A percentile compares a stretch with the other conserved stretches of the same genome.
Evolutionary conservation across 345 rosid species (phyloP).

Genomic region (Syzygium aromaticum): DNA sequence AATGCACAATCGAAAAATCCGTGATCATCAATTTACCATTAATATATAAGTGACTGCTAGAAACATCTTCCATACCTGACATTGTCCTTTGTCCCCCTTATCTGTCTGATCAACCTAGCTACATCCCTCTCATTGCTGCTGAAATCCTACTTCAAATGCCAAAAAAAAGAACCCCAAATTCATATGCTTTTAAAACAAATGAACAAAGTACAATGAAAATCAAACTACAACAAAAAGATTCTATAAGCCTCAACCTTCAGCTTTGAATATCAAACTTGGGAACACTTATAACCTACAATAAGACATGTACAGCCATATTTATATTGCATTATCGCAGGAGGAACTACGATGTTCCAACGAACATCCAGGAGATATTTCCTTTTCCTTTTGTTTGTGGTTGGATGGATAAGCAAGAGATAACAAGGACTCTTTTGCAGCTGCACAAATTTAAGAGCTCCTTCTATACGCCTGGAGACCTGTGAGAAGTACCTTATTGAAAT

Average conservation of each 20-base stretch:
- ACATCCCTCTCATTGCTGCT: constrained; percentile 49
- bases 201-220: not conserved
- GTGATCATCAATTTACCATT: not conserved
- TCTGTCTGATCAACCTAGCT: constrained; percentile 53
- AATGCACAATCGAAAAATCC: not conserved
- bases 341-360: not conserved
- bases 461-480: not conserved
- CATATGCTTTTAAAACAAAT: not conserved
- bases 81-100: constrained; percentile 55
- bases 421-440: not conserved
- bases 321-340: not conserved
- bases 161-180: not conserved
- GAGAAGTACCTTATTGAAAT: constrained; percentile 44
- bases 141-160: constrained; percentile 38
- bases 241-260: not conserved
- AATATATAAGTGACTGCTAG: not conserved
- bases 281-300: not conserved
- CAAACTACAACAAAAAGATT: not conserved
- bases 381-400: not conserved
- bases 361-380: not conserved
- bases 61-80: constrained; percentile 45
- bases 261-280: not conserved
- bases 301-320: not conserved
- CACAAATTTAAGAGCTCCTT: not conserved
- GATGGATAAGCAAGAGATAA: not conserved